Conservation (phyloP, 306 rosid genomes). For the Lathyrus aphaca region DNA sequence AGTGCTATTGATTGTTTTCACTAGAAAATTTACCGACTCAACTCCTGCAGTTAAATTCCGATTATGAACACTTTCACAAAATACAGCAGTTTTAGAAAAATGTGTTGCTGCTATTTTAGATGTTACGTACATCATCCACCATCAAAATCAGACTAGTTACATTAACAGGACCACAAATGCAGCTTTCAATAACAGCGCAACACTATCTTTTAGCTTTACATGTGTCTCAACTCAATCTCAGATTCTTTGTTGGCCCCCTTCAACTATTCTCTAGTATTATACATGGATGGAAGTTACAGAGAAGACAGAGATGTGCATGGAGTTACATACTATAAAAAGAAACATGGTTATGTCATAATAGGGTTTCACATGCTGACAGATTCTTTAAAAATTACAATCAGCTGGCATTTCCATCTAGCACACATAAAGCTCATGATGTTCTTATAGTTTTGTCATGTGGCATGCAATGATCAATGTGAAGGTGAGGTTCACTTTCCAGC, state of each 20-base stretch:
- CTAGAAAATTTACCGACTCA: background rate
- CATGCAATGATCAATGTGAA: slow-evolving; percentile 20
- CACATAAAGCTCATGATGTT: slow-evolving; percentile 18
- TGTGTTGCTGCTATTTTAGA: background rate
- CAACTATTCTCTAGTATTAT: slow-evolving; percentile 14
- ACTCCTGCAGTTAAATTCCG: background rate
- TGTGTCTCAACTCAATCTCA: slow-evolving; percentile 29
- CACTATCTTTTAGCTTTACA: slow-evolving; percentile 22
- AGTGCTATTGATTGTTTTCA: too few species aligned
- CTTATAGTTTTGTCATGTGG: slow-evolving; percentile 8
- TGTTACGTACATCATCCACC: slow-evolving; percentile 4
- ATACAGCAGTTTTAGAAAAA: background rate
- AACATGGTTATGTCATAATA: slow-evolving; percentile 24
- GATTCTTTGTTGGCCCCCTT: slow-evolving; percentile 10
- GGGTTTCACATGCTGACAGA: slow-evolving; percentile 35
- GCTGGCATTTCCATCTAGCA: slow-evolving; percentile 30
- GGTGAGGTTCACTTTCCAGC: slow-evolving; percentile 25
- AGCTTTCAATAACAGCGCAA: slow-evolving; percentile 14
- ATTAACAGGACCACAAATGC: slow-evolving; percentile 20
- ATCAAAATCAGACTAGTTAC: background rate
- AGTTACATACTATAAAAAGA: slow-evolving; percentile 28
- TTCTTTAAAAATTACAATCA: slow-evolving; percentile 14
- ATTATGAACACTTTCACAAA: background rate
- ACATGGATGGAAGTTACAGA: slow-evolving; percentile 24
- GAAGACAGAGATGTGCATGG: slow-evolving; percentile 12